phyloP scores from a whole-genome alignment of 495 filamentous ascomycete genomes.

The Friedmanniomyces simplex region DNA sequence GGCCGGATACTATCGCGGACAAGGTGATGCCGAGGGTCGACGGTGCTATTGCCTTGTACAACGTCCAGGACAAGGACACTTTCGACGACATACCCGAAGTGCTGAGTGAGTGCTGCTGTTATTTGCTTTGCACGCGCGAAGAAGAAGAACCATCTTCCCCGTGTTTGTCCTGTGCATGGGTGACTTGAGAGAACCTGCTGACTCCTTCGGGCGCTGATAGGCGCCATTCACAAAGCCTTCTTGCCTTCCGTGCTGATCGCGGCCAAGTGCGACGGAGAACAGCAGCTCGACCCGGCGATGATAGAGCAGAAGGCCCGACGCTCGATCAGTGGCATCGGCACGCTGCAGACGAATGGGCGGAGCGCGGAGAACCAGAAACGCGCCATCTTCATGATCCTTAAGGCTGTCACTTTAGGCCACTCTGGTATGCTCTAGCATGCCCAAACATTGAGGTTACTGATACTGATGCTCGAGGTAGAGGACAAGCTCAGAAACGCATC shows the following conservation, averaged over 20 bases:
- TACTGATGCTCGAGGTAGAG: neutral
- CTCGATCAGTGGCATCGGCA: conserved; percentile 50
- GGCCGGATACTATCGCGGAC: conserved; percentile 64
- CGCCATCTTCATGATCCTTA: conserved; percentile 67
- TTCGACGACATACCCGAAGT: conserved; percentile 56
- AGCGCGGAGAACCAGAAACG: conserved; percentile 64
- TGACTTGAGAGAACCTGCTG: neutral
- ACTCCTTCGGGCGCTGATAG: conserved; percentile 7
- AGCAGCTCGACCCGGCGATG: conserved; percentile 44
- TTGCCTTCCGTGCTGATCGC: conserved; percentile 21
- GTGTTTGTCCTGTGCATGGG: neutral
- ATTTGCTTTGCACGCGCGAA: neutral
- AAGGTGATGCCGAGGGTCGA: conserved; percentile 62
- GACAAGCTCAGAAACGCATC: conserved; percentile 4
- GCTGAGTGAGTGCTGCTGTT: conserved; percentile 50
- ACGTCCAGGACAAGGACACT: conserved; percentile 65
- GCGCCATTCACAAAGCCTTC: conserved; percentile 15
- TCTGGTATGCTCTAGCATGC: conserved; percentile 22
- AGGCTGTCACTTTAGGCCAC: conserved; percentile 45
- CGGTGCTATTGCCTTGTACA: conserved; percentile 74
- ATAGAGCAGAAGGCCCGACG: conserved; percentile 47
- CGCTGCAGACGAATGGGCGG: conserved; percentile 60
- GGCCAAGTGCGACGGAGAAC: conserved; percentile 18
- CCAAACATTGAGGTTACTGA: neutral
- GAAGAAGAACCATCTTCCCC: neutral